Evolutionary conservation across 2,329 filamentous ascomycete genomes (phyloP).

Genomic region (Paecilomyces niveus): DNA sequence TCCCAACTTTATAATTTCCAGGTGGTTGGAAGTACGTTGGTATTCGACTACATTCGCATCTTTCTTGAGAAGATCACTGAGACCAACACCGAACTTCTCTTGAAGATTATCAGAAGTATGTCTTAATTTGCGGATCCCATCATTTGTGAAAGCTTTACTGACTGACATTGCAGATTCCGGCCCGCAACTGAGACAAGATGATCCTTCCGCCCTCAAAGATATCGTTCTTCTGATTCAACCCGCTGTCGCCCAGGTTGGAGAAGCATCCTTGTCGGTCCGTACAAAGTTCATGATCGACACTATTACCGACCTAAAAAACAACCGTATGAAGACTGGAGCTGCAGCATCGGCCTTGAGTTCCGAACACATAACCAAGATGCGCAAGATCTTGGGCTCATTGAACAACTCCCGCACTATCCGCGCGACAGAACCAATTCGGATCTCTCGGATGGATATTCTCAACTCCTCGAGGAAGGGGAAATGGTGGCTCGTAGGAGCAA

Average conservation of each 20-base stretch:
- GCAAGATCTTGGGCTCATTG: conserved; percentile 75
- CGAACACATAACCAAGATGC: conserved; percentile 82
- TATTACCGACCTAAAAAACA: conserved; percentile 91
- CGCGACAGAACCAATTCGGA: conserved; percentile 71
- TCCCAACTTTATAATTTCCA: conserved; percentile 90
- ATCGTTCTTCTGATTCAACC: conserved; percentile 75
- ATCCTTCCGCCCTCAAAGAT: conserved; percentile 79
- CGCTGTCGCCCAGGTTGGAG: conserved; percentile 59
- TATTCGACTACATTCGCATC: conserved; percentile 85
- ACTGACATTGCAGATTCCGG: conserved; percentile 52
- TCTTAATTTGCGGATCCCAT: background rate
- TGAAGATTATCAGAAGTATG: conserved; percentile 69
- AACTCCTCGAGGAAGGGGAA: conserved; percentile 82
- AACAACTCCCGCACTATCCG: conserved; percentile 59
- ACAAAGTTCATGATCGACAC: conserved; percentile 98
- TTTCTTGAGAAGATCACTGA: conserved; percentile 72
- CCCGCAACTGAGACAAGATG: conserved; percentile 76
- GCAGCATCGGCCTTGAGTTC: conserved; percentile 64
- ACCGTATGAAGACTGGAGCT: conserved; percentile 70
- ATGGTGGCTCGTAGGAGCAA: conserved; percentile 98
- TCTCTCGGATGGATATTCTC: conserved; percentile 74
- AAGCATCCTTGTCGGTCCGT: conserved; percentile 68
- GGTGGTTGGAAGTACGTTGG: conserved; percentile 69
- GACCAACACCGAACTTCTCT: conserved; percentile 76
- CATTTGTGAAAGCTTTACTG: conserved; percentile 6